Evolutionary conservation across 257 asterid species (phyloP).

Genomic region (Cinchona pubescens): DNA sequence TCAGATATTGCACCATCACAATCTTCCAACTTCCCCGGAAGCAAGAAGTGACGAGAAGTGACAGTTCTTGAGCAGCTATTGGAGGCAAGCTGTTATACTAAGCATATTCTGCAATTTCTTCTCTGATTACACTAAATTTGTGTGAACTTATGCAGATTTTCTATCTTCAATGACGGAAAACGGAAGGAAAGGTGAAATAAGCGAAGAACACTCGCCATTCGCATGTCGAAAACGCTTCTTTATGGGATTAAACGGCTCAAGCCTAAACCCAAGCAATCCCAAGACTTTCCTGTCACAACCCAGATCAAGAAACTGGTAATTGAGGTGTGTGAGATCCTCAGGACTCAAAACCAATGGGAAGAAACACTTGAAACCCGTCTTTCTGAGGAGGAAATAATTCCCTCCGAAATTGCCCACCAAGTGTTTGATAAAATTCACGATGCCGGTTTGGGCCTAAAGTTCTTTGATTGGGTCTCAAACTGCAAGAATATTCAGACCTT

Average conservation of each 20-base stretch:
- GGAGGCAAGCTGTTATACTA: background rate
- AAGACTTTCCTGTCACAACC: constrained; percentile 30
- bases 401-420: constrained; percentile 72
- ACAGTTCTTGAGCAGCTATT: background rate
- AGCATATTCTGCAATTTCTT: background rate
- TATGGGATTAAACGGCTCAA: constrained; percentile 55
- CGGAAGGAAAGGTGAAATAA: background rate
- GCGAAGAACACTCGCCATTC: background rate
- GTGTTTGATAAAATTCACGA: constrained; percentile 89
- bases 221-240: constrained; percentile 73
- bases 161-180: background rate
- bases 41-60: background rate
- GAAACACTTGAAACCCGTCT: constrained; percentile 51
- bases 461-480: constrained; percentile 56
- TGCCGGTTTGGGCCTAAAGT: constrained; percentile 62
- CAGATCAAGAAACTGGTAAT: constrained; percentile 40
- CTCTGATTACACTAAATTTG: background rate
- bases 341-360: constrained; percentile 56
- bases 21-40: background rate
- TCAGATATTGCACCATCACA: background rate
- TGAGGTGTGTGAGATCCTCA: constrained; percentile 63
- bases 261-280: constrained; percentile 37
- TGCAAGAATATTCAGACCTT: no score
- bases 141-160: background rate
- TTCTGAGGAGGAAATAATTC: constrained; percentile 52